Evolutionary conservation across 352 stramenopile genomes (phyloP), one percentile per base, ranked within the genome.

Genomic region (Phytophthora tentaculata): DNA sequence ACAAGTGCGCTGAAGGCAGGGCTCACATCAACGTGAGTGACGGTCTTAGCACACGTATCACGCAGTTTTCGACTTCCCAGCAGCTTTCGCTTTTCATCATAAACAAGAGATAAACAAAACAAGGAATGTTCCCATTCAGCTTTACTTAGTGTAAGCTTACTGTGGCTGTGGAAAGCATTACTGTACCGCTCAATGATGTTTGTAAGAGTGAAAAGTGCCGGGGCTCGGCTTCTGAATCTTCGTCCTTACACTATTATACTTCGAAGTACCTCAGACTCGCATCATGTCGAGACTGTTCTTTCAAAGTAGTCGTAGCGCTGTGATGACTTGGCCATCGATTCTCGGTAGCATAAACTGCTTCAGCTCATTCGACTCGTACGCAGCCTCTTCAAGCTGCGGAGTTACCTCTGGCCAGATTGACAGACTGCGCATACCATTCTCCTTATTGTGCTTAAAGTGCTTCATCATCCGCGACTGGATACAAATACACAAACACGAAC

Each of bases 401-500:
- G 62, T 69, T 24, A 69, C 54, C 0, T 64, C n/a, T 4, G 61
- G 35, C 53, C 53, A 69, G 10, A 69, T 57, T 17, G 54, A 35
- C 32, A 69, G 16, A 14, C 45, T 59, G 32, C 55, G 45, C 0
- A 17, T 54, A 47, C 26, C 37, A 7, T 64, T 64, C 19, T 63
- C 48, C 24, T 64, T 69, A 2, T 64, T 47, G 14, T 59, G 8
- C 23, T 59, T 54, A 35, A 69, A 69, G 8, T 45, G 61, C 37
- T 47, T 69, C 61, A 58, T 58, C 53, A 69, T 44, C 13, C 61
- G 32, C 39, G 16, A 63, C 47, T 0, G 61, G 61, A 24, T 53
- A 53, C 23, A 69, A 16, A 48, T 69, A 69, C 47, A 69, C 61
- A 5, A 68, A 69, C 29, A 41, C 61, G 45, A 69, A 69, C 2